Evolutionary conservation across 306 rosid species (phyloP).

Genomic region (Vachellia pachyceras): DNA sequence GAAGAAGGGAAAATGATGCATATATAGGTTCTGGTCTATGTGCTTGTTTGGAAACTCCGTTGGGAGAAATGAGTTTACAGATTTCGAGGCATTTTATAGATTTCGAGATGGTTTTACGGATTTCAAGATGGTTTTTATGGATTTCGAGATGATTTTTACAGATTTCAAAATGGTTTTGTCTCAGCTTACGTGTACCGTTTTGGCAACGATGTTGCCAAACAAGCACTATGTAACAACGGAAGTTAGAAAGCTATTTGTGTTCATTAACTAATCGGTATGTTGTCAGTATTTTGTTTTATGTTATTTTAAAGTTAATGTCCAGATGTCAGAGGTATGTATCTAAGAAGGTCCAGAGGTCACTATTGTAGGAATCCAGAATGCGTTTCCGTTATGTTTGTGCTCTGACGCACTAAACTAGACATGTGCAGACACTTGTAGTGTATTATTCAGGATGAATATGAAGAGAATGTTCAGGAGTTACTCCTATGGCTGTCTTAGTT

Average conservation of each 20-base stretch:
- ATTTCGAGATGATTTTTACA: no score
- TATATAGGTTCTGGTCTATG: background rate
- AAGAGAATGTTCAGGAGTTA: background rate
- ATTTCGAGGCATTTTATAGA: no score
- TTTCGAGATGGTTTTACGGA: no score
- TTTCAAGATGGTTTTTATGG: no score
- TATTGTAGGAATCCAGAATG: background rate
- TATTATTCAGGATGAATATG: background rate
- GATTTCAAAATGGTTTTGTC: no score
- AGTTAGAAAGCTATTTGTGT: background rate
- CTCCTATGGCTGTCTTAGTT: background rate
- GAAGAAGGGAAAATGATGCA: background rate
- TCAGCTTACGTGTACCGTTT: no score
- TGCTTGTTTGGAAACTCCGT: no score
- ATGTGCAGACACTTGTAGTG: background rate
- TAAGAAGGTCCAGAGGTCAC: background rate
- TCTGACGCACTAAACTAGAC: background rate
- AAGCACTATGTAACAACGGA: background rate
- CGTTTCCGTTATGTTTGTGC: background rate
- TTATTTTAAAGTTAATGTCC: background rate
- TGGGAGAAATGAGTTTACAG: no score
- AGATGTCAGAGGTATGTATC: background rate
- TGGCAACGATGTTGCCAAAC: no score
- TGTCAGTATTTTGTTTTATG: background rate
- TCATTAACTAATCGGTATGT: background rate